Conservation (phyloP, 2,329 filamentous ascomycete species). For the Fusarium fujikuroi region DNA sequence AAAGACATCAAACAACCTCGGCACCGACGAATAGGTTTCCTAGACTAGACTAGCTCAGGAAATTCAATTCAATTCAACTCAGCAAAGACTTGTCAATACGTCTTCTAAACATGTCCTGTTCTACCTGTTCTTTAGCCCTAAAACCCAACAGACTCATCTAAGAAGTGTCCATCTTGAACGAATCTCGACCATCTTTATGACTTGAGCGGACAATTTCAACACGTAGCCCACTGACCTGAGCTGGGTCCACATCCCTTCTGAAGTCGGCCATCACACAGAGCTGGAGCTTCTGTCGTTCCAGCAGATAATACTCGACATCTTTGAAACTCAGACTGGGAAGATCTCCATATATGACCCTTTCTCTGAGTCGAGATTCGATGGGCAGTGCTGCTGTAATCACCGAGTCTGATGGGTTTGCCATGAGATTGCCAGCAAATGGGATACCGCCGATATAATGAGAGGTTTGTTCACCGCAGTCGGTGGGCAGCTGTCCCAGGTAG, state of each 20-base stretch:
- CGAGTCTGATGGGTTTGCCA: background rate
- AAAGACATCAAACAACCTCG: background rate
- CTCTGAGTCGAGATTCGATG: background rate
- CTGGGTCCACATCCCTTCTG: slow-evolving; percentile 40
- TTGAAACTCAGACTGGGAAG: background rate
- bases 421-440: background rate
- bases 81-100: background rate
- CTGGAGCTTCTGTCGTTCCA: slow-evolving; percentile 47
- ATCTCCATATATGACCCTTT: background rate
- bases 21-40: background rate
- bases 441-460: background rate
- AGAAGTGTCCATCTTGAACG: slow-evolving; percentile 32
- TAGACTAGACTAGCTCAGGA: background rate
- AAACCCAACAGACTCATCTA: background rate
- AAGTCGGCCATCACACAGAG: slow-evolving; percentile 47
- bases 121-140: background rate
- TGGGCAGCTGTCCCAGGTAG: background rate
- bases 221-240: slow-evolving; percentile 44
- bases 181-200: background rate
- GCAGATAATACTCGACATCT: slow-evolving; percentile 55
- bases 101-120: background rate
- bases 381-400: background rate
- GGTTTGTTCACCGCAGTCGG: background rate
- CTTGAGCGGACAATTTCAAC: slow-evolving; percentile 47
- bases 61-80: background rate